A percentile compares a stretch with the other conserved stretches of the same genome.
Evolutionary conservation across 192 early-diverging fungal species (phyloP).

Genomic region (Backusella morwellensis): DNA sequence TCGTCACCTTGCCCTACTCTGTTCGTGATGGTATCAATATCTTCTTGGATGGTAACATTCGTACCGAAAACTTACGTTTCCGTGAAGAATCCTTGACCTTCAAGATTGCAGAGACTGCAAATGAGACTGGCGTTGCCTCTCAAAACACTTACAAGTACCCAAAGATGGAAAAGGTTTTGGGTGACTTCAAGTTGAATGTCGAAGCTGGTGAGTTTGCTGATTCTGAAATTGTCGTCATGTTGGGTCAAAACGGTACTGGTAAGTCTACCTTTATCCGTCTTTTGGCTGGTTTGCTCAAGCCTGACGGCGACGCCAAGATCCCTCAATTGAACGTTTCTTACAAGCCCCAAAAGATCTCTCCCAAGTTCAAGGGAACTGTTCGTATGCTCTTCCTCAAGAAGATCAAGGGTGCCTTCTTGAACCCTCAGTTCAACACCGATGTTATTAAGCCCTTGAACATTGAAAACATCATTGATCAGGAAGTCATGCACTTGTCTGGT

Average conservation of each 20-base stretch:
- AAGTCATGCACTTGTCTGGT: constrained; percentile 85
- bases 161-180: constrained; percentile 78
- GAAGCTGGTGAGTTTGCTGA: constrained; percentile 87
- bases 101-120: constrained; percentile 87
- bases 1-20: constrained; percentile 95
- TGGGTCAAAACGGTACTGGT: constrained; percentile 98
- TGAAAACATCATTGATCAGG: constrained; percentile 91
- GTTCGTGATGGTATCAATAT: constrained; percentile 99
- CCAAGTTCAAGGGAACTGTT: constrained; percentile 91
- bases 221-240: constrained; percentile 96
- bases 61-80: constrained; percentile 99
- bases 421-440: constrained; percentile 96
- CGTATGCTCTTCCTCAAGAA: constrained; percentile 88
- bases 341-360: constrained; percentile 99
- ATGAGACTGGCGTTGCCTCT: constrained; percentile 67
- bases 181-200: constrained; percentile 80
- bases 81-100: constrained; percentile 94
- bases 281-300: constrained; percentile 77
- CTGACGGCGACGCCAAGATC: constrained; percentile 77
- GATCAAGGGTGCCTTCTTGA: constrained; percentile 81
- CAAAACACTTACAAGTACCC: constrained; percentile 84
- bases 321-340: constrained; percentile 89
- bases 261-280: constrained; percentile 97
- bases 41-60: constrained; percentile 95
- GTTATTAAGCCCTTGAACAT: constrained; percentile 93